A percentile compares a stretch with the other conserved stretches of the same genome.
These are phyloP conservation scores for Colletotrichum sp. DNA, from an alignment of 2,329 filamentous ascomycete species.

Conservation along the genomic window DNA sequence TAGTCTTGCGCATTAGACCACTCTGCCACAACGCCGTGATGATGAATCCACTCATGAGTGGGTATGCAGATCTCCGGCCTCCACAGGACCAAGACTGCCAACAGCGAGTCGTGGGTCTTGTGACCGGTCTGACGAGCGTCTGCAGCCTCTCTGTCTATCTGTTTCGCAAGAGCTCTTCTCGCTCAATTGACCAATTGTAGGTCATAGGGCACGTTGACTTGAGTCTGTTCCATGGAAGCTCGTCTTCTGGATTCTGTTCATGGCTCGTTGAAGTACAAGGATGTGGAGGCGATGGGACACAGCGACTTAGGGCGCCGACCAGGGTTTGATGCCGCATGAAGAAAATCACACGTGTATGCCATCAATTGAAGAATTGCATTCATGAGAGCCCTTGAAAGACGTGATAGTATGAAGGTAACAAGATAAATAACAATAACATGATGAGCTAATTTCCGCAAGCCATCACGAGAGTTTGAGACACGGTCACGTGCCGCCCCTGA, in stretches of 20 bases:
- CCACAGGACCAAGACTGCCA: neutral
- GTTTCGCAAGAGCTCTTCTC: neutral
- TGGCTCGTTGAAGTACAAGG: neutral
- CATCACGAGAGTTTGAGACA: neutral
- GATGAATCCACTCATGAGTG: neutral
- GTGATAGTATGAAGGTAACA: no score
- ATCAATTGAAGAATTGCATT: no score
- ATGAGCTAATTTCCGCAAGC: neutral
- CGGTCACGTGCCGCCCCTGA: neutral
- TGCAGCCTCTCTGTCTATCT: rapidly evolving
- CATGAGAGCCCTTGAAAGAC: no score
- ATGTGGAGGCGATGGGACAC: no score
- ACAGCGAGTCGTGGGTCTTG: neutral
- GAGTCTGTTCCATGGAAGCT: neutral
- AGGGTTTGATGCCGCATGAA: neutral
- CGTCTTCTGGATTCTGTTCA: neutral
- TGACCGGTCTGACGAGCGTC: rapidly evolving
- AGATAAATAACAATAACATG: no score
- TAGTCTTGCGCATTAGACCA: slow-evolving; percentile 4
- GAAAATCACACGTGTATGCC: neutral
- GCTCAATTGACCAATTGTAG: rapidly evolving
- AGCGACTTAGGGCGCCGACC: no score
- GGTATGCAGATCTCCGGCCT: neutral
- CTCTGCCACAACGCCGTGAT: neutral
- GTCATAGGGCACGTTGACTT: neutral